Percentiles rank a stretch among this genome's conserved stretches.
phyloP scores from a whole-genome alignment of 192 early-diverging fungal species.

The Umbelopsis isabellina region DNA sequence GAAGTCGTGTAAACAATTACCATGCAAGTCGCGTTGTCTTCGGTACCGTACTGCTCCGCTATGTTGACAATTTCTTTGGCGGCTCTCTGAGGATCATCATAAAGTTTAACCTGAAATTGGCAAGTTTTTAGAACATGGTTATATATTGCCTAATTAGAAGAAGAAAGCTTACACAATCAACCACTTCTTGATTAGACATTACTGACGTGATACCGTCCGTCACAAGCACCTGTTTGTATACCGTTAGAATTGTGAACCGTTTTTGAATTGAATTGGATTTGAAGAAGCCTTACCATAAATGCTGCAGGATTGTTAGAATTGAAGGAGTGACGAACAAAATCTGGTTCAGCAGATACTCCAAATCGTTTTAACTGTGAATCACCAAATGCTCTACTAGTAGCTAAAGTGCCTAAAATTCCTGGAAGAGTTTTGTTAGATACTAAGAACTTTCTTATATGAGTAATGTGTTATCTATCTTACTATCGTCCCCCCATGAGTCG shows the following conservation, averaged over 20 bases:
- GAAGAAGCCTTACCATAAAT: conserved; percentile 50
- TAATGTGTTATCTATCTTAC: conserved; percentile 12
- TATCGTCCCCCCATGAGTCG: conserved; percentile 77
- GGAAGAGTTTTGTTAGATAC: background rate
- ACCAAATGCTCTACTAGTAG: conserved; percentile 70
- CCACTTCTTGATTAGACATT: conserved; percentile 75
- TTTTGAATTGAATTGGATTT: background rate
- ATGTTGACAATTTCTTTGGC: conserved; percentile 63
- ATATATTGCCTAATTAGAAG: background rate
- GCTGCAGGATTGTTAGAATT: conserved; percentile 62
- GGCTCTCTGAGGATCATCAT: conserved; percentile 55
- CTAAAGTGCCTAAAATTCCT: conserved; percentile 61
- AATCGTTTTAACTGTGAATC: conserved; percentile 71
- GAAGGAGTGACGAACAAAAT: conserved; percentile 57
- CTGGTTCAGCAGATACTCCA: conserved; percentile 74
- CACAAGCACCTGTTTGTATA: conserved; percentile 46
- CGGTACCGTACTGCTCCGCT: conserved; percentile 66
- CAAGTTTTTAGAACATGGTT: background rate
- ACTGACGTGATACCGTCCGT: conserved; percentile 74
- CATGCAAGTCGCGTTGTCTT: conserved; percentile 72
- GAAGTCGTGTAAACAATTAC: conserved; percentile 30
- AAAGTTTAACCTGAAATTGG: conserved; percentile 53
- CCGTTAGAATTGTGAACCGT: background rate
- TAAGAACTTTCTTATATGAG: too few species aligned
- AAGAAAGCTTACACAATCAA: conserved; percentile 56